Conservation (phyloP, 225 moss, liverwort and hornwort species). For the Sphagnum contortum region DNA sequence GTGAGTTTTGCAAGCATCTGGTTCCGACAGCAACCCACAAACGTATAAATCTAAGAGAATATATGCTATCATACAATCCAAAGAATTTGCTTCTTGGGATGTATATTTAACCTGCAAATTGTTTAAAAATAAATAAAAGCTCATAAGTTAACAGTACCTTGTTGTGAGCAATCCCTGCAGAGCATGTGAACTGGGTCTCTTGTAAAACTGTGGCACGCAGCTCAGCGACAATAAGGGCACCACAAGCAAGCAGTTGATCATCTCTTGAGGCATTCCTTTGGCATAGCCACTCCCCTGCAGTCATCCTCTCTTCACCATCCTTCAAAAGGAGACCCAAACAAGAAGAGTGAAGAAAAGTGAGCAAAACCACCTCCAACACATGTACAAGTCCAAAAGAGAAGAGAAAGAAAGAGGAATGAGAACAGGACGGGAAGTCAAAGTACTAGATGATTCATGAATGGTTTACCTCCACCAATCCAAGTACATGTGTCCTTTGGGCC, state of each 20-base stretch:
- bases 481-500: conserved; percentile 50
- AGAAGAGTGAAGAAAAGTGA: no score
- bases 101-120: no score
- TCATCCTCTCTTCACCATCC: conserved; percentile 32
- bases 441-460: background rate
- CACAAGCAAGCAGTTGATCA: conserved; percentile 79
- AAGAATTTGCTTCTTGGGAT: no score
- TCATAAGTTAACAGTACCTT: conserved; percentile 28
- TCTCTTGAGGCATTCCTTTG: conserved; percentile 46
- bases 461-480: conserved; percentile 58
- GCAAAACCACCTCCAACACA: background rate
- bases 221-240: conserved; percentile 76
- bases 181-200: conserved; percentile 86
- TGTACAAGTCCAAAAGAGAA: background rate
- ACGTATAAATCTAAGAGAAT: background rate
- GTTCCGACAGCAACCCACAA: background rate
- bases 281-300: conserved; percentile 62
- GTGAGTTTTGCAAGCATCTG: conserved; percentile 98
- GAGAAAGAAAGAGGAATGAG: background rate
- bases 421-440: background rate
- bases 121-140: no score
- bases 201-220: conserved; percentile 60
- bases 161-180: conserved; percentile 89
- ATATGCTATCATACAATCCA: no score
- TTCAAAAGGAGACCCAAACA: conserved; percentile 8